Percentiles rank a stretch among this genome's conserved stretches.
These are phyloP conservation scores for Cadophora luteo-olivacea DNA, from an alignment of 2,329 filamentous ascomycete species.

Conservation along the genomic window DNA sequence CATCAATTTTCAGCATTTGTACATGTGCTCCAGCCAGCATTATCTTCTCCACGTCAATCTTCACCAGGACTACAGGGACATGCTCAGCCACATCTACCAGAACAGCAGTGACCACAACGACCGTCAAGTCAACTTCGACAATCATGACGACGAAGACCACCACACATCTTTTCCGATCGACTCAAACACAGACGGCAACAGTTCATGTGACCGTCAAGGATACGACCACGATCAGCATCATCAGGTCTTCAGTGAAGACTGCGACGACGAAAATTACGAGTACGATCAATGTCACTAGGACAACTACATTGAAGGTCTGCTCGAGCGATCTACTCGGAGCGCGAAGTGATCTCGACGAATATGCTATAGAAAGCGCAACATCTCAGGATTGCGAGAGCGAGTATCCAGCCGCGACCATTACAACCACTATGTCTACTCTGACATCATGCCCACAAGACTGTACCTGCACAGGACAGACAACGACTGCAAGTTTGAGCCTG, in stretches of 20 bases:
- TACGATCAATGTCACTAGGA: background rate
- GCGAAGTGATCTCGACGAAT: background rate
- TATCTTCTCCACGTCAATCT: background rate
- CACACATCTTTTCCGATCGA: background rate
- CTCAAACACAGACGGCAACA: background rate
- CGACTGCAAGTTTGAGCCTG: background rate
- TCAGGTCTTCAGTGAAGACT: background rate
- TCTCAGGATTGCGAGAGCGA: background rate
- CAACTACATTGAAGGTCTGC: background rate
- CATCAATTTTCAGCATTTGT: background rate
- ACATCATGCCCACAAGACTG: background rate
- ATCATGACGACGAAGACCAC: background rate
- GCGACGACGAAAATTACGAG: background rate
- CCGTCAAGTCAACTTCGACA: background rate
- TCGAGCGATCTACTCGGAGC: background rate
- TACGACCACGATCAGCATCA: background rate
- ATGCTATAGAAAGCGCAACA: background rate
- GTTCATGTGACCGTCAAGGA: background rate
- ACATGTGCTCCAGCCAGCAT: background rate
- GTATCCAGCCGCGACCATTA: background rate
- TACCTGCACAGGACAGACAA: constrained; percentile 9
- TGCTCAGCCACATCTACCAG: background rate
- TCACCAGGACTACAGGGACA: background rate
- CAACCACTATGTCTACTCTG: constrained; percentile 6
- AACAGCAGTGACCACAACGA: background rate